These are phyloP conservation scores for Parathielavia appendiculata DNA, from an alignment of 495 filamentous ascomycete genomes.

Conservation along the genomic window DNA sequence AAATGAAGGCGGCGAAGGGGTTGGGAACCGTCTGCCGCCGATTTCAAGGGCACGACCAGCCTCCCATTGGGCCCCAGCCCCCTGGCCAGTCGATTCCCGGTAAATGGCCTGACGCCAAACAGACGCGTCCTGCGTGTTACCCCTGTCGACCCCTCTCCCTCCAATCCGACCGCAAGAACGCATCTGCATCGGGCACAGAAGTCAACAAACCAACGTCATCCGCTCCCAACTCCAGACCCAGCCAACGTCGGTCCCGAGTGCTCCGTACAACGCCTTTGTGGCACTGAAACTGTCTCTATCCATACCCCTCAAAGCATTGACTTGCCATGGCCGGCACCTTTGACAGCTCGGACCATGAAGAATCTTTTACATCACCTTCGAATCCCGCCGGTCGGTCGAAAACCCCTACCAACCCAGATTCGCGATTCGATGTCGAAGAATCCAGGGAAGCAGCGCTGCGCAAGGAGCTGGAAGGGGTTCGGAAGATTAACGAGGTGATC, in stretches of 20 bases:
- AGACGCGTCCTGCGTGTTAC: conserved; percentile 8
- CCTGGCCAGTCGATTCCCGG: conserved; percentile 18
- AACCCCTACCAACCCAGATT: conserved; percentile 48
- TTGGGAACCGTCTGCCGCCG: conserved; percentile 20
- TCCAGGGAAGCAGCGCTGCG: conserved; percentile 66
- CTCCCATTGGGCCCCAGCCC: conserved; percentile 19
- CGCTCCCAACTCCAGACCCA: background rate
- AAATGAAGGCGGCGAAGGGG: conserved; percentile 18
- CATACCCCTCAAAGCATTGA: too few species aligned
- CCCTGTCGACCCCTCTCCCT: conserved; percentile 13
- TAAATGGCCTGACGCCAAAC: conserved; percentile 21
- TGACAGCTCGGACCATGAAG: conserved; percentile 45
- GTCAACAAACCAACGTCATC: conserved; percentile 21
- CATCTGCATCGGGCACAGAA: conserved; percentile 7
- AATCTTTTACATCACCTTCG: conserved; percentile 64
- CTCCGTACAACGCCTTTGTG: background rate
- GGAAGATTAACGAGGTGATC: conserved; percentile 80
- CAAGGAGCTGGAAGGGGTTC: conserved; percentile 74
- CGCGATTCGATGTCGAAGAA: conserved; percentile 61
- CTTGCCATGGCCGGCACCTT: conserved; percentile 26
- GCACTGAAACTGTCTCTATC: background rate
- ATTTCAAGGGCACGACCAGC: conserved; percentile 20
- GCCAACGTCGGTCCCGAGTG: background rate
- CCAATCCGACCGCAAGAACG: conserved; percentile 24
- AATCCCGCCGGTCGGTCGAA: conserved; percentile 36